Conservation (phyloP, 768 basidiomycete genomes). For the Sarcomyxa edulis region DNA sequence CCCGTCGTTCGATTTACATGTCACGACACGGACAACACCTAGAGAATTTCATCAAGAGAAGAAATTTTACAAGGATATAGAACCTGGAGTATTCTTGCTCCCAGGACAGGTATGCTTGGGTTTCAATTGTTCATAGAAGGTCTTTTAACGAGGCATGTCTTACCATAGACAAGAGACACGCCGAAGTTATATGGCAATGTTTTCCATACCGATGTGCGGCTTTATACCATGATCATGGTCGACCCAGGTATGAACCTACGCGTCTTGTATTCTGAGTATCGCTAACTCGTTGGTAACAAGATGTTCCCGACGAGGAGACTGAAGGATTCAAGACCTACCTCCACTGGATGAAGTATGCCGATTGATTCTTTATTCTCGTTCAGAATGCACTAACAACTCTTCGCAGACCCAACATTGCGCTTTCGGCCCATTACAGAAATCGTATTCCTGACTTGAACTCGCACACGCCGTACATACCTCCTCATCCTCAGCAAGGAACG, state of each 20-base stretch:
- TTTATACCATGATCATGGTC: slow-evolving; percentile 87
- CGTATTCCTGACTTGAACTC: slow-evolving; percentile 33
- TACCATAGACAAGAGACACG: slow-evolving; percentile 51
- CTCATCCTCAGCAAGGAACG: slow-evolving; percentile 87
- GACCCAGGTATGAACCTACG: slow-evolving; percentile 67
- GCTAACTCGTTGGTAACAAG: slow-evolving; percentile 32
- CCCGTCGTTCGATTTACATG: slow-evolving; percentile 70
- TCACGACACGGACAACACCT: slow-evolving; percentile 37
- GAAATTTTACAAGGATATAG: slow-evolving; percentile 41
- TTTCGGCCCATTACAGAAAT: slow-evolving; percentile 48
- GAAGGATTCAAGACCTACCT: slow-evolving; percentile 66
- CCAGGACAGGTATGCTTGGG: slow-evolving; percentile 70
- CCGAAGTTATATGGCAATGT: slow-evolving; percentile 69
- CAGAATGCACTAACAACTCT: slow-evolving; percentile 1
- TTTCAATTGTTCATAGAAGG: not conserved
- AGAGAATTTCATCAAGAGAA: too few relatives aligned
- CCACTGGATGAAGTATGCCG: slow-evolving; percentile 87
- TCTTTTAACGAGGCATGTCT: not conserved
- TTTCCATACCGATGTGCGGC: slow-evolving; percentile 73
- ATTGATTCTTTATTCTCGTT: slow-evolving; percentile 9
- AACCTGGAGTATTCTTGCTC: slow-evolving; percentile 64
- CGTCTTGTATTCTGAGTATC: slow-evolving; percentile 4
- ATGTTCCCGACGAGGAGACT: slow-evolving; percentile 73
- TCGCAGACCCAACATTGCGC: slow-evolving; percentile 72
- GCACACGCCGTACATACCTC: slow-evolving; percentile 80